Conservation (phyloP, 306 rosid species). For the Canavalia ensiformis region DNA sequence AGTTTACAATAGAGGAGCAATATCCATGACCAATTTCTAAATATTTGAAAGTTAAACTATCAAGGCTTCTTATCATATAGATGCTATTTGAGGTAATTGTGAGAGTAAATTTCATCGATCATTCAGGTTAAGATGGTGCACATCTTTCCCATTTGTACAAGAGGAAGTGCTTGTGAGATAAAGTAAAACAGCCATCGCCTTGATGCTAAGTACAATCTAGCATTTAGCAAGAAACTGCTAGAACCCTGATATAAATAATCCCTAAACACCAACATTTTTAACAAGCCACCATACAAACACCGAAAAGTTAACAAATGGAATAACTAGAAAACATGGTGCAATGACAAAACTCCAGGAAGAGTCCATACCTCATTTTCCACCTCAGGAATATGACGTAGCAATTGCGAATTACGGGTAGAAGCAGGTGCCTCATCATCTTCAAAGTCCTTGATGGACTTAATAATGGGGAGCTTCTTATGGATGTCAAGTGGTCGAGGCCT, state of each 20-base stretch:
- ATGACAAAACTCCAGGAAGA: neutral
- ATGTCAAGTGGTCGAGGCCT: constrained; percentile 70
- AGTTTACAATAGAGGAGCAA: neutral
- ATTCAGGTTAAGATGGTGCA: neutral
- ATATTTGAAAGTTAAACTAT: constrained; percentile 40
- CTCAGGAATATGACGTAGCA: constrained; percentile 60
- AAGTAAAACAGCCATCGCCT: constrained; percentile 21
- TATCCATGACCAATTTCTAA: constrained; percentile 22
- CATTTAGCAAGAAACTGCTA: constrained; percentile 26
- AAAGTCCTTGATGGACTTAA: constrained; percentile 67
- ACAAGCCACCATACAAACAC: constrained; percentile 13
- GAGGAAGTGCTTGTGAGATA: constrained; percentile 23
- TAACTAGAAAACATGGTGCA: constrained; percentile 8
- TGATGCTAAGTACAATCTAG: constrained; percentile 34
- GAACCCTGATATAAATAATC: constrained; percentile 19
- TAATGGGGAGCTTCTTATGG: constrained; percentile 70
- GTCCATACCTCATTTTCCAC: constrained; percentile 54
- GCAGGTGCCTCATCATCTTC: constrained; percentile 63
- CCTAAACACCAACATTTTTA: constrained; percentile 1
- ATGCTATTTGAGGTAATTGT: constrained; percentile 13
- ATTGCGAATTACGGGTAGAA: constrained; percentile 66
- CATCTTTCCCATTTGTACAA: constrained; percentile 31
- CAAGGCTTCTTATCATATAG: constrained; percentile 7
- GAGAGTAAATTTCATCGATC: constrained; percentile 16
- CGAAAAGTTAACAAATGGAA: neutral